phyloP scores from a whole-genome alignment of 306 rosid species.

The Dalbergia oliveri region DNA sequence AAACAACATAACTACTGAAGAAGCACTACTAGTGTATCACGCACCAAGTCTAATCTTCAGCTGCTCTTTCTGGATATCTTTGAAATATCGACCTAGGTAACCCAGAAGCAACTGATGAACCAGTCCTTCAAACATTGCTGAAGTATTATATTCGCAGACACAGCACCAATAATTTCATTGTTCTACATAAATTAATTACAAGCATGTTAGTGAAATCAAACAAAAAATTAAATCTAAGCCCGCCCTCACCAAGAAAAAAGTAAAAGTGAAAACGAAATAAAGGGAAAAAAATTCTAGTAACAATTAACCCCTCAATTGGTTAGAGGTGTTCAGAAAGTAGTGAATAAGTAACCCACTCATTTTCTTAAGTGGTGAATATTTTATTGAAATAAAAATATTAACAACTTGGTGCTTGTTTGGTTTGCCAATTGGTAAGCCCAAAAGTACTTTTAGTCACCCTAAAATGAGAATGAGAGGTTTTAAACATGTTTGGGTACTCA shows the following conservation, averaged over 20 bases:
- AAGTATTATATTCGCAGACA: slow-evolving; percentile 19
- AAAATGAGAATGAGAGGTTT: no score
- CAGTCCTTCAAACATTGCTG: slow-evolving; percentile 82
- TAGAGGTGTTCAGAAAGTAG: neutral
- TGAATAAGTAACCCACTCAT: neutral
- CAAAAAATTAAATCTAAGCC: neutral
- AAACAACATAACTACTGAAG: slow-evolving; percentile 11
- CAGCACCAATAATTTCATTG: slow-evolving; percentile 37
- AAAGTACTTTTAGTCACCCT: no score
- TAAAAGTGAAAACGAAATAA: neutral
- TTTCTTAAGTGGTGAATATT: neutral
- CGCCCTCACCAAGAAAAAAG: neutral
- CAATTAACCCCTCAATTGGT: neutral
- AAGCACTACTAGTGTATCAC: slow-evolving; percentile 5
- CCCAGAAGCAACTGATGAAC: slow-evolving; percentile 85
- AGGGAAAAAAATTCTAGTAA: neutral
- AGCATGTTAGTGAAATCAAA: slow-evolving; percentile 39
- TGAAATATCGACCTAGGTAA: slow-evolving; percentile 78
- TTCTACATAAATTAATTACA: slow-evolving; percentile 46
- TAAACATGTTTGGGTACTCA: no score
- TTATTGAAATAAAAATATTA: neutral
- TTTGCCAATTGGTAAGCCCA: no score
- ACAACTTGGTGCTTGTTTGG: no score
- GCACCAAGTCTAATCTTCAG: slow-evolving; percentile 87
- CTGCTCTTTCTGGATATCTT: slow-evolving; percentile 88